These are phyloP conservation scores for Sphaerobolus stellatus DNA, from an alignment of 1,284 basidiomycete genomes.

Conservation along the genomic window DNA sequence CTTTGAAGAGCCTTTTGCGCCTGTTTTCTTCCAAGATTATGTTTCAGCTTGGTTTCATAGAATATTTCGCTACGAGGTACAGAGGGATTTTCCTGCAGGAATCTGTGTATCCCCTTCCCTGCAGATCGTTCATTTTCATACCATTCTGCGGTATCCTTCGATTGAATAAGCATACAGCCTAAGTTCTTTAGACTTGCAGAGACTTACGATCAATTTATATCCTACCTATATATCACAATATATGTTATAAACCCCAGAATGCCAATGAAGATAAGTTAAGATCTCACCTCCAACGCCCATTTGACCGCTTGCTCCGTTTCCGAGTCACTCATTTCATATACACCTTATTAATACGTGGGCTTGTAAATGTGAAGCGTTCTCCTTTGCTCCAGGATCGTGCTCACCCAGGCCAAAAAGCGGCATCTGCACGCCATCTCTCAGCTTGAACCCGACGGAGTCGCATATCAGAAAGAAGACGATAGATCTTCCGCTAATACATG, in stretches of 20 bases:
- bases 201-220: constrained; percentile 63
- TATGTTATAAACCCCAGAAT: constrained; percentile 6
- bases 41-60: constrained; percentile 68
- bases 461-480: background rate
- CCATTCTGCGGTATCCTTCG: constrained; percentile 59
- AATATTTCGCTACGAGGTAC: constrained; percentile 59
- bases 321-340: constrained; percentile 64
- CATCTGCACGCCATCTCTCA: constrained; percentile 61
- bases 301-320: constrained; percentile 57
- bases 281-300: constrained; percentile 59
- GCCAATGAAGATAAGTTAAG: background rate
- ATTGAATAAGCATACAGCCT: constrained; percentile 11
- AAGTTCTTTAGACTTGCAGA: constrained; percentile 20
- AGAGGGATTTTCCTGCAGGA: constrained; percentile 41
- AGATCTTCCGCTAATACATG: no score
- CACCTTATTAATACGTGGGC: constrained; percentile 37
- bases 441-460: background rate
- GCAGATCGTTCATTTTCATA: constrained; percentile 69
- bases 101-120: constrained; percentile 60
- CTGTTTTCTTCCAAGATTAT: constrained; percentile 52
- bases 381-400: no score
- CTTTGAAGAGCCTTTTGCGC: constrained; percentile 51
- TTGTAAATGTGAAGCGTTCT: constrained; percentile 13
- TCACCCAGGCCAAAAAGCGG: constrained; percentile 66
- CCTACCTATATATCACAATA: constrained; percentile 44